Base-by-base conservation (phyloP, 2,329 filamentous ascomycete genomes). In the Teratosphaeria zuluensis region DNA sequence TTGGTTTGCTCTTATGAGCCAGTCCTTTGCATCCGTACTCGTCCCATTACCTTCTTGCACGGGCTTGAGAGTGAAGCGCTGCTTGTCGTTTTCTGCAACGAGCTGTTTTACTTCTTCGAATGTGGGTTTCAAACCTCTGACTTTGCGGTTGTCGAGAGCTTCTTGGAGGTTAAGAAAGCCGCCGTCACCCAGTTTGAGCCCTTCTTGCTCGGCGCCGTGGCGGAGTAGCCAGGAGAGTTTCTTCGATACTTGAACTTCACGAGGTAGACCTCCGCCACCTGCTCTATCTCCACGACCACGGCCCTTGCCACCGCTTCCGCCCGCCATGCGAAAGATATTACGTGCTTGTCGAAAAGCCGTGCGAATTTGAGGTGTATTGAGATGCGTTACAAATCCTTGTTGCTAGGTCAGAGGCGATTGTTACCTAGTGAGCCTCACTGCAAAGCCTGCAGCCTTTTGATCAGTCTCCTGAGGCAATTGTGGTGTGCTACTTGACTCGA, bases 1-100 rank as follows among this genome's bases (percentile, higher is more conserved):
- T 76, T 97, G 94, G 70, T 95, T 96, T 31, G 94, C 94, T 68
- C 94, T 90, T 75, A 99, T 96, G 33, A 95, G 80, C 77, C 86
- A 96, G 72, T 88, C 80, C 0, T 80, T 73, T 0, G 89, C 24
- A 14, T 53, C 6, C 19, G 52, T 1, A 8, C 28, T 31, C 21
- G 31, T 16, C 12, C 2, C 38, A 21, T 62, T 61, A 4, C 69
- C 70, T 28, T 61, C 32, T 35, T 67, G 61, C 54, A 73, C 81
- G 53, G 82, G 82, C 56, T 90, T 86, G 69, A 97, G 79, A 1
- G 85, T 83, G 77, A 95, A 99, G 46, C 94, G 88, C 74, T 96
- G 88, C 77, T 99, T 99, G 69, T 92, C 89, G 70, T 90, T 95
- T 54, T 82, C 81, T 14, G 78, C 74, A 12, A 96, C 91, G 16